These are phyloP conservation scores for Xylariaceae sp. DNA, from an alignment of 2,329 filamentous ascomycete genomes.

Conservation along the genomic window DNA sequence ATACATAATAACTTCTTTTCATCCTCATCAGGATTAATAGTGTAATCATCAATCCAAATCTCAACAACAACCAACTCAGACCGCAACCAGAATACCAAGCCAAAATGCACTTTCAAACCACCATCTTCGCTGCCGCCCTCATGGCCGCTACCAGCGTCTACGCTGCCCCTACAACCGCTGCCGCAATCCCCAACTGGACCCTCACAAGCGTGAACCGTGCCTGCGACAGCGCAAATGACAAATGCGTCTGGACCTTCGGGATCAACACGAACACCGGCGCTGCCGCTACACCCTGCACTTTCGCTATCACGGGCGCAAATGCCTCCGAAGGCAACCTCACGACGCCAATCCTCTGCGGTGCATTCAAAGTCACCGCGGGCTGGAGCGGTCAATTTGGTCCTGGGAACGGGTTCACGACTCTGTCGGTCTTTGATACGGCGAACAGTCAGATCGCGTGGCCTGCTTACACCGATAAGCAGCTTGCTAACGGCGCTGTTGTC, in stretches of 20 bases:
- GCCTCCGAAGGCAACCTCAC: slow-evolving; percentile 37
- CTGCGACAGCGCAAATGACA: slow-evolving; percentile 37
- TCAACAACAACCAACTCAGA: too few species aligned
- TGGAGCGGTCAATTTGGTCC: slow-evolving; percentile 54
- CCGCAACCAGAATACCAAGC: too few species aligned
- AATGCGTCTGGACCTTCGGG: slow-evolving; percentile 39
- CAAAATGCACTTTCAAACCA: slow-evolving; percentile 37
- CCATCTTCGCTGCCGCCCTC: slow-evolving; percentile 24
- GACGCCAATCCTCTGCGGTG: slow-evolving; percentile 40
- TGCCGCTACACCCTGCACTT: slow-evolving; percentile 35
- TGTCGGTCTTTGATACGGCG: slow-evolving; percentile 44
- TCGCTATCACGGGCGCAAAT: slow-evolving; percentile 32
- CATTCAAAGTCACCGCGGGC: slow-evolving; percentile 48
- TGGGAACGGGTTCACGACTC: slow-evolving; percentile 50
- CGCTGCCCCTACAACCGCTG: slow-evolving; percentile 25
- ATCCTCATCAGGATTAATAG: too few species aligned
- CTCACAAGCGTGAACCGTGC: slow-evolving; percentile 35
- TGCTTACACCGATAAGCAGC: slow-evolving; percentile 50
- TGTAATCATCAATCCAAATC: too few species aligned
- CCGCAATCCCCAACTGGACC: slow-evolving; percentile 35
- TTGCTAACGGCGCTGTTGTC: slow-evolving; percentile 42
- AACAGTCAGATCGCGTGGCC: slow-evolving; percentile 47
- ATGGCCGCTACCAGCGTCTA: slow-evolving; percentile 24
- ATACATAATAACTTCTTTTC: too few species aligned
- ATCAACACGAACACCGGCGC: slow-evolving; percentile 34